phyloP scores from a whole-genome alignment of 306 rosid genomes.

The Inga laurina region DNA sequence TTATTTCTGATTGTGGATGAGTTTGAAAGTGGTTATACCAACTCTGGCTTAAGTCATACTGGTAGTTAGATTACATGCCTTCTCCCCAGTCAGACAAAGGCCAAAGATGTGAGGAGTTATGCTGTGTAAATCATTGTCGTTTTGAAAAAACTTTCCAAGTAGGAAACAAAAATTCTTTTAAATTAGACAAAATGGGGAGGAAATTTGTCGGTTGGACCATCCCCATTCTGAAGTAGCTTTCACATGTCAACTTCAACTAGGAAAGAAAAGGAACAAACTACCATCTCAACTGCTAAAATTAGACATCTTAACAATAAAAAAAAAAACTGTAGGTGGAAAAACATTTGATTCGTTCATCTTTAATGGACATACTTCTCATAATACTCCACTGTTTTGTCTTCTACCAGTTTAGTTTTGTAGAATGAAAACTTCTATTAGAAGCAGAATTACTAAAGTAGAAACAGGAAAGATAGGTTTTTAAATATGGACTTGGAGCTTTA shows the following conservation, averaged over 20 bases:
- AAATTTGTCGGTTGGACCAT: slow-evolving; percentile 49
- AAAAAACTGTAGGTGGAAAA: background rate
- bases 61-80: background rate
- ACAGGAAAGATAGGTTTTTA: background rate
- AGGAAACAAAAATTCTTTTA: background rate
- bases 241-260: slow-evolving; percentile 43
- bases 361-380: background rate
- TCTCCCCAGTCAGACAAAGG: background rate
- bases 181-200: background rate
- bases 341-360: background rate
- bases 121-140: background rate
- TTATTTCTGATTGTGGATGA: background rate
- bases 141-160: background rate
- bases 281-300: slow-evolving; percentile 55
- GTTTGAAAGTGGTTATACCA: background rate
- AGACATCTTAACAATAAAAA: slow-evolving; percentile 50
- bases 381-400: background rate
- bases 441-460: slow-evolving; percentile 4
- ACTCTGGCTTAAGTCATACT: background rate
- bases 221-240: slow-evolving; percentile 46
- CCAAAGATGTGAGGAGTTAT: background rate
- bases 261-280: slow-evolving; percentile 34
- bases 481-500: slow-evolving; percentile 20
- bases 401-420: slow-evolving; percentile 20
- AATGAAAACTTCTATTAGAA: slow-evolving; percentile 28